A percentile compares a stretch with the other conserved stretches of the same genome.
Conservation (phyloP, 169 alveolate species). For the Eimeria praecox region DNA sequence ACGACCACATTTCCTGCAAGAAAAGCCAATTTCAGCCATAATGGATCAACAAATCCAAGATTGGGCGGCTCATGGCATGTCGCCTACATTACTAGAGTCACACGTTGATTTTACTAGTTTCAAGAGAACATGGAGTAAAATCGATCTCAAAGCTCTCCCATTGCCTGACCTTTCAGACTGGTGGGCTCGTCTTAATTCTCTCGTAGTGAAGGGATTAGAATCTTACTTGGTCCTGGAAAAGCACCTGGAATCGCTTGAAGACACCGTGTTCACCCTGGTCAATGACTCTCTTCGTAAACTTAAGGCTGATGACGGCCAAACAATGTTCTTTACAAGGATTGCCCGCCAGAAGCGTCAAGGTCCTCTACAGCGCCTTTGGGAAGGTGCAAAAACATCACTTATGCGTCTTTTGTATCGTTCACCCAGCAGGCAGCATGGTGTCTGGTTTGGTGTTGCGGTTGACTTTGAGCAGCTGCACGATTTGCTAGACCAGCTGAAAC, state of each 20-base stretch:
- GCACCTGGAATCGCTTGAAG: conserved; percentile 65
- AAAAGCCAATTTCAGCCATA: conserved; percentile 28
- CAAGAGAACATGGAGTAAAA: conserved; percentile 70
- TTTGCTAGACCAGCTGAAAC: conserved; percentile 55
- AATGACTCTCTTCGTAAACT: conserved; percentile 43
- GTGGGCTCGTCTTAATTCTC: conserved; percentile 76
- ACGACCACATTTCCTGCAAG: conserved; percentile 1
- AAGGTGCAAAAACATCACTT: conserved; percentile 55
- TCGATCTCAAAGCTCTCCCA: conserved; percentile 67
- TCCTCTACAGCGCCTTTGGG: conserved; percentile 18
- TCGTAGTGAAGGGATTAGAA: conserved; percentile 59
- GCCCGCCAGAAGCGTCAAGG: conserved; percentile 46
- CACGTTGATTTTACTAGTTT: conserved; percentile 58
- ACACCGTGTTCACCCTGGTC: conserved; percentile 74
- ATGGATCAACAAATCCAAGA: conserved; percentile 57
- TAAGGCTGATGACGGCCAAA: conserved; percentile 48
- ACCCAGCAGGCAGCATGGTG: conserved; percentile 72
- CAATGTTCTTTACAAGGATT: conserved; percentile 66
- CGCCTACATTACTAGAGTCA: conserved; percentile 64
- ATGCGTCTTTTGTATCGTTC: conserved; percentile 48
- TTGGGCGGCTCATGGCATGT: conserved; percentile 75
- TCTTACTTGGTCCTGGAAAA: conserved; percentile 48
- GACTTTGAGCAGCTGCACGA: conserved; percentile 26
- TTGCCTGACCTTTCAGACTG: conserved; percentile 75
- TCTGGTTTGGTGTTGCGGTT: conserved; percentile 80